Evolutionary conservation across 2,329 filamentous ascomycete genomes (phyloP).

Genomic region (Cytospora mali): DNA sequence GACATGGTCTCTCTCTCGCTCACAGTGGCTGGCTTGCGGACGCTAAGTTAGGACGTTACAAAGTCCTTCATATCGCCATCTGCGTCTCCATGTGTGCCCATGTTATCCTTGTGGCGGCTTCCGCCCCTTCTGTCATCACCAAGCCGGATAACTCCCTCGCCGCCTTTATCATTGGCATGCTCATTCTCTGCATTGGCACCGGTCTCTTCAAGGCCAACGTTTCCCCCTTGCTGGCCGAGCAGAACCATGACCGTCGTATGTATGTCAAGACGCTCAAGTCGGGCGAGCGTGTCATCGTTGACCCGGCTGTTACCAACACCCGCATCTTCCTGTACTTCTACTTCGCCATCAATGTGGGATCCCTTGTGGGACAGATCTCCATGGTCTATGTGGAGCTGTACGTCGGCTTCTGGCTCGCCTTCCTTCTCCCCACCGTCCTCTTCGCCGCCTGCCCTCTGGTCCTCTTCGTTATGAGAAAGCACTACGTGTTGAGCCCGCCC

Average conservation of each 20-base stretch:
- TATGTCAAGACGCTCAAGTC: conserved; percentile 55
- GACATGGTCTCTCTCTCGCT: background rate
- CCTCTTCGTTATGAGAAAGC: conserved; percentile 59
- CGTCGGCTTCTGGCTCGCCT: conserved; percentile 75
- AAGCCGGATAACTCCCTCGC: conserved; percentile 60
- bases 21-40: conserved; percentile 62
- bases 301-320: conserved; percentile 68
- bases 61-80: conserved; percentile 71
- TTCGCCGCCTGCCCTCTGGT: conserved; percentile 66
- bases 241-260: conserved; percentile 63
- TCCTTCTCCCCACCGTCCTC: conserved; percentile 66
- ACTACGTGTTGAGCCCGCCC: conserved; percentile 61
- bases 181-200: conserved; percentile 62
- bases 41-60: conserved; percentile 72
- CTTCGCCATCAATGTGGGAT: conserved; percentile 71
- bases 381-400: conserved; percentile 77
- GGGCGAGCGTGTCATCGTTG: conserved; percentile 71
- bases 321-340: conserved; percentile 69
- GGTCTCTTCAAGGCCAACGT: conserved; percentile 85
- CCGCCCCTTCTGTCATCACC: conserved; percentile 64
- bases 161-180: conserved; percentile 68
- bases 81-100: conserved; percentile 67
- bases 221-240: conserved; percentile 70
- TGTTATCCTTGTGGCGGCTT: conserved; percentile 65
- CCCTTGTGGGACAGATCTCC: conserved; percentile 62